Evolutionary conservation across 768 basidiomycete genomes (phyloP).

Genomic region (Psilocybe subaeruginosa): DNA sequence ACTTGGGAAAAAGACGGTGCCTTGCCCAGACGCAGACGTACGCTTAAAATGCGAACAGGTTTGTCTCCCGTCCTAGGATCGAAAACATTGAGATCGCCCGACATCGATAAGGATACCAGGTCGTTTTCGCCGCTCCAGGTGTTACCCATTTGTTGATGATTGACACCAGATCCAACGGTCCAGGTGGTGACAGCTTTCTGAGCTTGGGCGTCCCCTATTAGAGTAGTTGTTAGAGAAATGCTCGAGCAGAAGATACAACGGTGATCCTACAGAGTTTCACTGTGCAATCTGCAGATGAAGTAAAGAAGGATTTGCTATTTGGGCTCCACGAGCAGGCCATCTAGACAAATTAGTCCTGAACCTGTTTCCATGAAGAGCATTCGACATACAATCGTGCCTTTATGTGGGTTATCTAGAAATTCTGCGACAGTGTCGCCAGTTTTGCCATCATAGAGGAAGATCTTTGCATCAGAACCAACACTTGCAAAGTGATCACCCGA

Average conservation of each 20-base stretch:
- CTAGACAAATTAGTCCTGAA: constrained; percentile 34
- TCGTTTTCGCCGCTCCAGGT: constrained; percentile 75
- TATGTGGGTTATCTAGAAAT: constrained; percentile 68
- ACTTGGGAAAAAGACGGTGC: background rate
- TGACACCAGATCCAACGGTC: constrained; percentile 73
- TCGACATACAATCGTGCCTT: constrained; percentile 70
- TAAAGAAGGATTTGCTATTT: constrained; percentile 73
- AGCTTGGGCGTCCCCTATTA: constrained; percentile 79
- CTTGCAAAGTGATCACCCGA: constrained; percentile 86
- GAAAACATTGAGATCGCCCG: constrained; percentile 80
- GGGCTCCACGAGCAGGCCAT: constrained; percentile 82
- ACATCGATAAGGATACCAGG: constrained; percentile 83
- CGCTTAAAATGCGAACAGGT: constrained; percentile 63
- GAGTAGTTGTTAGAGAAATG: background rate
- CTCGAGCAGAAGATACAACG: background rate
- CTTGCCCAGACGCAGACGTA: constrained; percentile 28
- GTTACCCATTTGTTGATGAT: constrained; percentile 86
- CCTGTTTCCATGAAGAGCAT: background rate
- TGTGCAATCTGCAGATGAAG: constrained; percentile 84
- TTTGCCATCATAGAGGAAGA: constrained; percentile 91
- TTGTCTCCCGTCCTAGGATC: constrained; percentile 71
- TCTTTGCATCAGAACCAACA: constrained; percentile 86
- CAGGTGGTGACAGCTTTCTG: constrained; percentile 69
- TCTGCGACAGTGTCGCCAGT: constrained; percentile 79
- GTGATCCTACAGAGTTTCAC: constrained; percentile 77